Base-by-base conservation (phyloP, 768 basidiomycete genomes). In the Mycena venus region DNA sequence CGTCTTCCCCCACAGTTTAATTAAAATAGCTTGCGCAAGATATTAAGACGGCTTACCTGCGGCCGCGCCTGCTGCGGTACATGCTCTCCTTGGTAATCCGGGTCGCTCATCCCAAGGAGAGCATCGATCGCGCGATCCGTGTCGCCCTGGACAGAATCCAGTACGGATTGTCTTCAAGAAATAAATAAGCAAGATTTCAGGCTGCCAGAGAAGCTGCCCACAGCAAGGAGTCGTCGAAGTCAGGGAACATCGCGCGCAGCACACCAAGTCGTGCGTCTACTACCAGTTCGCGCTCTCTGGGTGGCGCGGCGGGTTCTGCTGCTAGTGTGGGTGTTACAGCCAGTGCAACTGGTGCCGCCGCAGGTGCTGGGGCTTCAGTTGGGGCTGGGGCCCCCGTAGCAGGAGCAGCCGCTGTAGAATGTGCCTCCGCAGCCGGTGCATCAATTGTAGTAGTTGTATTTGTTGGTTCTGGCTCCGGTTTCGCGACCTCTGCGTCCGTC, bases 21-120 rank as follows among this genome's bases (percentile, higher is more conserved):
- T n/a, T 2, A 23, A 27, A 2, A 44, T 62, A n/a, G 8, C 3
- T 9, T 21, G n/a, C 11, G 27, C 14, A 15, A 44, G 27, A 11
- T 15, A 51, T 15, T 8, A 8, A 29, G 27, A 29, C 1, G 23
- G 74, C 76, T 27, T 62, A 84, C 85, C 77, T 73, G 82, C 72
- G 71, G 82, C 49, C 19, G 49, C 68, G 67, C 79, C 75, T 68
- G 81, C 80, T 55, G 73, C n/a, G 73, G 70, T n/a, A 66, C 77
- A 7, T 31, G 78, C 4, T 91, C 86, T 56, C 84, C 83, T 68
- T 80, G 87, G 79, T 93, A 96, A 9, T 91, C 87, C 1, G 95
- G 95, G 83, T 97, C 96, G 83, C 89, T 95, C 95, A 97, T 96
- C 12, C 92, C 93, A 9, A 97, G 88, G 11, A 97, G 86, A 1